Evolutionary conservation across 768 basidiomycete species (phyloP).

Genomic region (Termitomyces eurrhizus): DNA sequence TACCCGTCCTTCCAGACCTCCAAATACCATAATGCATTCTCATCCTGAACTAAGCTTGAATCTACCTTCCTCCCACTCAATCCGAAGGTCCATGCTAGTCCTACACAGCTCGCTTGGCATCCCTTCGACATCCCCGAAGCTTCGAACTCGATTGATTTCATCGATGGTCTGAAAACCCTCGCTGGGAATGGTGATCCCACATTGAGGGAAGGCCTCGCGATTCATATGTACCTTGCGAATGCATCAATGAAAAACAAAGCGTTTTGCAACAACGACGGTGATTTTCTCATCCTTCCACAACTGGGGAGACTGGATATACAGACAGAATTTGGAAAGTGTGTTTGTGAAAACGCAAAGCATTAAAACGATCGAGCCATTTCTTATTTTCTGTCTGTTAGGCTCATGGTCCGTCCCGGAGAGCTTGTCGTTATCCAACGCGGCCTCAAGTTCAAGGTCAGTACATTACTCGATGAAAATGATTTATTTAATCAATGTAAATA

Average conservation of each 20-base stretch:
- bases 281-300: conserved; percentile 64
- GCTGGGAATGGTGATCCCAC: conserved; percentile 63
- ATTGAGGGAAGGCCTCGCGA: conserved; percentile 58
- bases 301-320: conserved; percentile 64
- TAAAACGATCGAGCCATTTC: neutral
- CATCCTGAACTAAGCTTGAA: conserved; percentile 40
- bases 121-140: conserved; percentile 52
- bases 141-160: conserved; percentile 44
- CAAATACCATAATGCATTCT: neutral
- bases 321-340: conserved; percentile 65
- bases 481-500: conserved; percentile 10
- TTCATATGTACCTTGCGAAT: conserved; percentile 60
- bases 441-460: conserved; percentile 57
- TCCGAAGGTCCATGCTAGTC: conserved; percentile 55
- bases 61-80: conserved; percentile 58
- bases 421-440: conserved; percentile 63
- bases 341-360: conserved; percentile 47
- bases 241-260: conserved; percentile 57
- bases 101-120: conserved; percentile 65
- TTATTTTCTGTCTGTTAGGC: conserved; percentile 23
- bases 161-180: conserved; percentile 58
- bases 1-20: conserved; percentile 4
- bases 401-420: conserved; percentile 65
- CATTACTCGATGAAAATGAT: too few relatives aligned
- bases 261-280: conserved; percentile 61